Evolutionary conservation across 441 rosid species (phyloP).

Genomic region (Raphanus hybrid): DNA sequence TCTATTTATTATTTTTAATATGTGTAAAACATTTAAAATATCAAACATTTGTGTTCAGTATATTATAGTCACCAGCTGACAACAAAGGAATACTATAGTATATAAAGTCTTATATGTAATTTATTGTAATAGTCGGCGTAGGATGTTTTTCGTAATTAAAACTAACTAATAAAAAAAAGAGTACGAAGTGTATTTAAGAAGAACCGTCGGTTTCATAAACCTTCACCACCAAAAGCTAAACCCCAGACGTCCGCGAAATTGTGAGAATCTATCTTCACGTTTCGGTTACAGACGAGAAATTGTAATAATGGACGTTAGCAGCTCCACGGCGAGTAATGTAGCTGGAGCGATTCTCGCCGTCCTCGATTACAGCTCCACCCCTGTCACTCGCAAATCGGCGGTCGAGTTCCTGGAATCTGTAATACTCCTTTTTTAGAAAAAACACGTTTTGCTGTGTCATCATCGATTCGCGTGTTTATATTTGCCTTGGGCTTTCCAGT

Average conservation of each 20-base stretch:
- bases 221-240: background rate
- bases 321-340: constrained; percentile 57
- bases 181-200: background rate
- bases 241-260: background rate
- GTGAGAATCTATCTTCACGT: background rate
- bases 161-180: no score
- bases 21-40: no score
- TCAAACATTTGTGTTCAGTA: no score
- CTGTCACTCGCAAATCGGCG: constrained; percentile 79
- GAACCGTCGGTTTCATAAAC: background rate
- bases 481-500: no score
- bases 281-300: background rate
- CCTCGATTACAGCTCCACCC: constrained; percentile 68
- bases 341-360: constrained; percentile 78
- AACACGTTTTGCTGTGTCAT: background rate
- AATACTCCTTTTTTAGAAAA: background rate
- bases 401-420: constrained; percentile 74
- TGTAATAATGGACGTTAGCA: constrained; percentile 55
- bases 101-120: background rate
- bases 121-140: no score
- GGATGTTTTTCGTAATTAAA: background rate
- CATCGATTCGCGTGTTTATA: constrained; percentile 3
- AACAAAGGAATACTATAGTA: background rate
- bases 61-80: background rate
- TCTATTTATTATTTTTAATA: no score